Conservation (phyloP, 73 alveolate species). For the Stentor roeselii region DNA sequence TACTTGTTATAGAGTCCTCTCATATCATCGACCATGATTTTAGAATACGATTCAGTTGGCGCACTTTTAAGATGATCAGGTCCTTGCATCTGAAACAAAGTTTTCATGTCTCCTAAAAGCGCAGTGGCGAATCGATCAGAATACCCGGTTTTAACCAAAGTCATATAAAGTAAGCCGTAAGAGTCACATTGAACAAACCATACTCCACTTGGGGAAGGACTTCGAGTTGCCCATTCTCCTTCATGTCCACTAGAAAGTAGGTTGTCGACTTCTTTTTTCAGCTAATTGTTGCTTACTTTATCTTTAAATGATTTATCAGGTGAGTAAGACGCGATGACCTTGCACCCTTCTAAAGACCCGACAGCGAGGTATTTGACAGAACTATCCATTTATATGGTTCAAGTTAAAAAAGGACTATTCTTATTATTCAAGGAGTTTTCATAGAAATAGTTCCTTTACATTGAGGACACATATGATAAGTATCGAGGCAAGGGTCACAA, state of each 20-base stretch:
- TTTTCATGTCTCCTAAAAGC: neutral
- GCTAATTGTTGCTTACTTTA: neutral
- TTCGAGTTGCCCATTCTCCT: constrained; percentile 11
- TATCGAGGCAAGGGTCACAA: too few relatives aligned
- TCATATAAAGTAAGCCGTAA: neutral
- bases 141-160: neutral
- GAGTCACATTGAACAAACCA: constrained; percentile 19
- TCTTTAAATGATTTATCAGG: neutral
- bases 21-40: constrained; percentile 6
- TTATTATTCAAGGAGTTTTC: too few relatives aligned
- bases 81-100: neutral
- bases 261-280: neutral
- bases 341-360: constrained; percentile 22
- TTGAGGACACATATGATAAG: too few relatives aligned
- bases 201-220: neutral
- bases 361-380: constrained; percentile 7
- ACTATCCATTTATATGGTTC: constrained; percentile 1
- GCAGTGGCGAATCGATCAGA: constrained; percentile 13
- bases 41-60: constrained; percentile 10
- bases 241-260: neutral
- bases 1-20: neutral
- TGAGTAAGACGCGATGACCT: constrained; percentile 6
- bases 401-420: too few relatives aligned
- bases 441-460: too few relatives aligned
- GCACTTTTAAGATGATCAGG: neutral